Percentiles rank a stretch among this genome's conserved stretches.
Conservation (phyloP, 164 flowering plant species). For the Tetracentron sinense region DNA sequence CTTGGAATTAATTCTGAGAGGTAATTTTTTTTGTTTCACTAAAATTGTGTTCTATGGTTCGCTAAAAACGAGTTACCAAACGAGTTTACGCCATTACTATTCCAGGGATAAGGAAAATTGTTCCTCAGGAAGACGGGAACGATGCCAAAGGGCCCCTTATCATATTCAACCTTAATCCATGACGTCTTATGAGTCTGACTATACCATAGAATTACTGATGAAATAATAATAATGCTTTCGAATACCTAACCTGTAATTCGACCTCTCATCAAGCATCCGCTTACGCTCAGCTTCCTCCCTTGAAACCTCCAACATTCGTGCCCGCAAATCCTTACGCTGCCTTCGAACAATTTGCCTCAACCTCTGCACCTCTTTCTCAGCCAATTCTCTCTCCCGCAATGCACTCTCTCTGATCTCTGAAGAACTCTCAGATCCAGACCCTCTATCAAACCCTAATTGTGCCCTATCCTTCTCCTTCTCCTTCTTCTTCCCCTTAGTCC, state of each 20-base stretch:
- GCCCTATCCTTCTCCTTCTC: conserved; percentile 39
- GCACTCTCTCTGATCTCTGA: conserved; percentile 65
- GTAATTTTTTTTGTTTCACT: too few relatives aligned
- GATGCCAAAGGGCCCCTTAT: too few relatives aligned
- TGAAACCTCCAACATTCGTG: conserved; percentile 85
- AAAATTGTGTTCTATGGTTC: too few relatives aligned
- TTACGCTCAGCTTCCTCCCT: conserved; percentile 93
- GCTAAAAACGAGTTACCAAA: too few relatives aligned
- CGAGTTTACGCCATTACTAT: too few relatives aligned
- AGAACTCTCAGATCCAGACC: conserved; percentile 25
- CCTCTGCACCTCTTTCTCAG: conserved; percentile 90
- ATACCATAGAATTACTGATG: neutral
- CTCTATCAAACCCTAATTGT: conserved; percentile 20
- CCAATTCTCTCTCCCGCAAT: conserved; percentile 69
- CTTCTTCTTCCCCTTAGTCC: conserved; percentile 30
- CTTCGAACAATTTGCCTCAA: conserved; percentile 72
- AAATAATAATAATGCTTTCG: neutral
- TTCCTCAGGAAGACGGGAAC: too few relatives aligned
- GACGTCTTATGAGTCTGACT: neutral
- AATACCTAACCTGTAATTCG: conserved; percentile 67
- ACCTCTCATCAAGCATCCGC: conserved; percentile 86
- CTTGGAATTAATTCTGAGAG: too few relatives aligned
- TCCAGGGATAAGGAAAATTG: too few relatives aligned
- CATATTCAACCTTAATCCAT: too few relatives aligned
- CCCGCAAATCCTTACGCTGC: conserved; percentile 81